A percentile compares a stretch with the other conserved stretches of the same genome.
These are phyloP conservation scores for Pseudogymnoascus sp. DNA, from an alignment of 2,329 filamentous ascomycete genomes.

Conservation along the genomic window DNA sequence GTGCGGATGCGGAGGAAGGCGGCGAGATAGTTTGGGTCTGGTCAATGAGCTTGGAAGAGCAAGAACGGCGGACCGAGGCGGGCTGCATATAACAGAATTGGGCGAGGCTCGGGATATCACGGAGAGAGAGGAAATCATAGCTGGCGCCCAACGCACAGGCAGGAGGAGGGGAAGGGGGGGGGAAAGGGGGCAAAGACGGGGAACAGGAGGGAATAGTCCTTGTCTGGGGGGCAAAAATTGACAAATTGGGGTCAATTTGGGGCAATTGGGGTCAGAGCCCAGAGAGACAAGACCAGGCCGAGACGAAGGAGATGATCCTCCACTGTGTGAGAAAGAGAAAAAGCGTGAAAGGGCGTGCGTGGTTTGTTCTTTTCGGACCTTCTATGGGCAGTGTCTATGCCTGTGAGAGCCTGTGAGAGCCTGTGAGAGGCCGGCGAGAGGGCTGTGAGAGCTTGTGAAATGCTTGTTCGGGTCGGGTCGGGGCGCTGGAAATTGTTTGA, in stretches of 20 bases:
- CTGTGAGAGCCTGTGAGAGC: background rate
- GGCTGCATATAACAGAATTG: background rate
- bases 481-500: constrained; percentile 1
- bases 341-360: background rate
- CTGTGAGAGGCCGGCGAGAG: background rate
- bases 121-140: background rate
- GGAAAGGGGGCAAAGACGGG: background rate
- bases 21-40: constrained; percentile 1
- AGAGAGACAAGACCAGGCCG: background rate
- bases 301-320: background rate
- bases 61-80: background rate
- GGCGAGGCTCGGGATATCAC: constrained; percentile 7
- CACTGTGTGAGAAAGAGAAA: background rate
- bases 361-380: background rate
- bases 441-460: background rate
- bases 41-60: constrained; percentile 2
- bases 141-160: background rate
- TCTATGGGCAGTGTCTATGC: background rate
- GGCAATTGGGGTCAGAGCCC: background rate
- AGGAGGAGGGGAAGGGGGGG: background rate
- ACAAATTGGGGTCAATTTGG: background rate
- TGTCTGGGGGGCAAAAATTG: background rate
- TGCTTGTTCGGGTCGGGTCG: constrained; percentile 1
- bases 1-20: background rate
- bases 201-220: background rate